A percentile compares a stretch with the other conserved stretches of the same genome.
Conservation (phyloP, 495 filamentous ascomycete genomes). For the Neurospora hispaniola region DNA sequence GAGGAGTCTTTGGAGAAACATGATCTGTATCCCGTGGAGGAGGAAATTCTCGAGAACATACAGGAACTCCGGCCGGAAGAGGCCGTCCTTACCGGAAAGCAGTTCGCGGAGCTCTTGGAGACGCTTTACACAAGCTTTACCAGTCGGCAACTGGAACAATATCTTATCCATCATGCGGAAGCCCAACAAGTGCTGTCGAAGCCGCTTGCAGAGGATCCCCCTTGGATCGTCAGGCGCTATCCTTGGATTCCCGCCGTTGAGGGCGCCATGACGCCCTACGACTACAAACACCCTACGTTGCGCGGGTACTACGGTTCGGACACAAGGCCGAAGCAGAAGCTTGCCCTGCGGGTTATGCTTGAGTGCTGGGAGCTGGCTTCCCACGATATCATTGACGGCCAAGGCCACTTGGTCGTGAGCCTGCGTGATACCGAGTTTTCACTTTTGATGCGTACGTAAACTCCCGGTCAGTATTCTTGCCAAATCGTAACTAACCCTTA, state of each 20-base stretch:
- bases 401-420: slow-evolving; percentile 24
- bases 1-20: slow-evolving; percentile 22
- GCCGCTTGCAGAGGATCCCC: background rate
- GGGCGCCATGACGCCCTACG: background rate
- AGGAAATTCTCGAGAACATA: slow-evolving; percentile 33
- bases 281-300: slow-evolving; percentile 7
- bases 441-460: slow-evolving; percentile 26
- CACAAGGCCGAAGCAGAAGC: slow-evolving; percentile 20
- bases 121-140: slow-evolving; percentile 33
- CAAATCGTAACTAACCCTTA: background rate
- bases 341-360: slow-evolving; percentile 30
- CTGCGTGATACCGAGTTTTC: slow-evolving; percentile 24
- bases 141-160: slow-evolving; percentile 27
- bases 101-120: slow-evolving; percentile 29
- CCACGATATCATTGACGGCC: slow-evolving; percentile 13
- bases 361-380: slow-evolving; percentile 31
- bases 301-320: slow-evolving; percentile 15
- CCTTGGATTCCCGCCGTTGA: slow-evolving; percentile 23
- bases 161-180: slow-evolving; percentile 15
- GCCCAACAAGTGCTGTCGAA: background rate
- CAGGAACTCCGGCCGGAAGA: slow-evolving; percentile 28
- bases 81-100: slow-evolving; percentile 17
- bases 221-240: slow-evolving; percentile 21
- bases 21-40: slow-evolving; percentile 4
- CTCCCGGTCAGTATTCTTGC: background rate